Evolutionary conservation across 2,329 filamentous ascomycete species (phyloP).

Genomic region (Talaromyces amestolkiae): DNA sequence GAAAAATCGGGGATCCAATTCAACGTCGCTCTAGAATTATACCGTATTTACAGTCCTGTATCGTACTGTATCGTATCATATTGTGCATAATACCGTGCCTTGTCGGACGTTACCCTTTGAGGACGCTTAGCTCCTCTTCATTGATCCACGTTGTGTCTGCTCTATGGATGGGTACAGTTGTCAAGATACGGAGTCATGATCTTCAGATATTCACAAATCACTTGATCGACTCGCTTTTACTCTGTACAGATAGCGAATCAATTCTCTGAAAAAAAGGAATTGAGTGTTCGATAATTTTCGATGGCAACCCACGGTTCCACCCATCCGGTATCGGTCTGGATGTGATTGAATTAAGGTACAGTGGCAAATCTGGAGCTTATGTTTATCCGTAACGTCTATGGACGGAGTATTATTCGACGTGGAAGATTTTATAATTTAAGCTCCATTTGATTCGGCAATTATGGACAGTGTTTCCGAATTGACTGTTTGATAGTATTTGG

Average conservation of each 20-base stretch:
- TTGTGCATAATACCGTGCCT: background rate
- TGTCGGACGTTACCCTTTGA: background rate
- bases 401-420: background rate
- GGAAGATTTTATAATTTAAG: background rate
- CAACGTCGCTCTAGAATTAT: too few relatives aligned
- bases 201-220: background rate
- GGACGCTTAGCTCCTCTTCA: background rate
- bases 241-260: background rate
- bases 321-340: constrained; percentile 8
- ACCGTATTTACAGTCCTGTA: background rate
- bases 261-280: background rate
- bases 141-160: background rate
- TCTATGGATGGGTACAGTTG: background rate
- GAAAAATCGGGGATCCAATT: background rate
- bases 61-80: background rate
- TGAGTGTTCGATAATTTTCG: background rate
- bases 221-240: background rate
- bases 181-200: background rate
- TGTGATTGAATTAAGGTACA: constrained; percentile 8
- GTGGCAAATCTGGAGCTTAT: constrained; percentile 9
- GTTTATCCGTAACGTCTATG: background rate
- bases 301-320: background rate
- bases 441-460: background rate
- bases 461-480: background rate
- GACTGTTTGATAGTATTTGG: too few relatives aligned